phyloP scores from a whole-genome alignment of 129 eudicot species.

The Tagetes patula region DNA sequence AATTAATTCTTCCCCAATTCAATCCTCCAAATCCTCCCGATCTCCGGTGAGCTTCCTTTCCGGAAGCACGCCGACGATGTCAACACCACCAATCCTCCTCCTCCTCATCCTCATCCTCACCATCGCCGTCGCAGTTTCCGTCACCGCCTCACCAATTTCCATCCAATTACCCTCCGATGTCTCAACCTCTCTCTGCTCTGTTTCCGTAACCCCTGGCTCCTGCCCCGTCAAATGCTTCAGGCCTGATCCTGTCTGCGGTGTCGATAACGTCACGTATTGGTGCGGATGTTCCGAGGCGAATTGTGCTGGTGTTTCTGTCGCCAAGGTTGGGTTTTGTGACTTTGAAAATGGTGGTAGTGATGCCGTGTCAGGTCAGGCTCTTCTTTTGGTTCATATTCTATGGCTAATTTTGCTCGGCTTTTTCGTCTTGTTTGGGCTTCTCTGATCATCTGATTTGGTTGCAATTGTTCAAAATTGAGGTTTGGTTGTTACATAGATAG shows the following conservation, averaged over 20 bases:
- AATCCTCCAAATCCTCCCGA: background rate
- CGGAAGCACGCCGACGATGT: conserved; percentile 31
- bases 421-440: conserved; percentile 57
- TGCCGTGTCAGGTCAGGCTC: conserved; percentile 72
- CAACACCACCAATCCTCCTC: conserved; percentile 16
- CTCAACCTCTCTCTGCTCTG: conserved; percentile 25
- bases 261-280: conserved; percentile 74
- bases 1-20: background rate
- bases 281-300: conserved; percentile 80
- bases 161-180: conserved; percentile 28
- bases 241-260: conserved; percentile 66
- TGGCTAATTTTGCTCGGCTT: conserved; percentile 79
- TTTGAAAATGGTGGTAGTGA: conserved; percentile 63
- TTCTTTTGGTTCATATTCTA: conserved; percentile 70
- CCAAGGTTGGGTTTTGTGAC: conserved; percentile 65
- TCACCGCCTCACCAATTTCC: background rate
- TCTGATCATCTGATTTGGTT: conserved; percentile 21
- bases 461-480: conserved; percentile 6
- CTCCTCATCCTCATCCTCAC: conserved; percentile 29
- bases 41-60: conserved; percentile 17
- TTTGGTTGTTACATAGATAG: background rate
- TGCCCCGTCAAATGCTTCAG: conserved; percentile 83
- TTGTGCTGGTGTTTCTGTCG: conserved; percentile 67
- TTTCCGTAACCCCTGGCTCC: conserved; percentile 7
- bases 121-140: conserved; percentile 20